Percentiles rank a stretch among this genome's conserved stretches.
These are phyloP conservation scores for Hemileccinum hortonii DNA, from an alignment of 1,284 basidiomycete genomes.

Conservation along the genomic window DNA sequence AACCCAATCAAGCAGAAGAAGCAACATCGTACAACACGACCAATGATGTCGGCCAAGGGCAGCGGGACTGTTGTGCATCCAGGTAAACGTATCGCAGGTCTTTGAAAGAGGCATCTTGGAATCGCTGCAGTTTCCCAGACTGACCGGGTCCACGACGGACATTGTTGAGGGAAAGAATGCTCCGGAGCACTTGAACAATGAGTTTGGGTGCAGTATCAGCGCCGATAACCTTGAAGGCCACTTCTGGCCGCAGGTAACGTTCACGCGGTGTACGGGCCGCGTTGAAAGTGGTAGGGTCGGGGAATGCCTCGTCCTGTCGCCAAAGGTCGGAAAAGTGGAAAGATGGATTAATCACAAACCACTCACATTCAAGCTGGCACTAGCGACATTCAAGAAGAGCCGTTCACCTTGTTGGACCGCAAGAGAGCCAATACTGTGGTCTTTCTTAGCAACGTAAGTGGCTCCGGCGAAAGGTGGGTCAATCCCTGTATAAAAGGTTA, in stretches of 20 bases:
- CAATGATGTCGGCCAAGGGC: constrained; percentile 55
- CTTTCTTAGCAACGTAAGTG: constrained; percentile 42
- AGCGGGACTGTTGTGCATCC: constrained; percentile 40
- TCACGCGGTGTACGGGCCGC: constrained; percentile 45
- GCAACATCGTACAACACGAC: constrained; percentile 41
- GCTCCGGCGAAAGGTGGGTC: constrained; percentile 47
- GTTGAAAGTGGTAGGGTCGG: constrained; percentile 49
- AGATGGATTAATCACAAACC: neutral
- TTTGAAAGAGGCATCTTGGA: constrained; percentile 32
- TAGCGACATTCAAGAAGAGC: constrained; percentile 60
- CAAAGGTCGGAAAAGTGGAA: neutral
- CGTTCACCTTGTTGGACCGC: constrained; percentile 46
- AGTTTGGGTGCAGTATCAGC: constrained; percentile 55
- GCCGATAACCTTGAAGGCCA: constrained; percentile 56
- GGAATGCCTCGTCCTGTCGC: constrained; percentile 47
- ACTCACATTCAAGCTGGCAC: constrained; percentile 55
- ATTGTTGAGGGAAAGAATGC: constrained; percentile 49
- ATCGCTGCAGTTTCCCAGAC: constrained; percentile 53
- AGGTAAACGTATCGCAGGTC: constrained; percentile 47
- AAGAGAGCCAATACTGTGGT: constrained; percentile 44
- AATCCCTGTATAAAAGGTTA: constrained; percentile 37
- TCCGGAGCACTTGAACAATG: constrained; percentile 47
- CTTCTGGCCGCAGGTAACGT: constrained; percentile 54
- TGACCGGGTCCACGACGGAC: constrained; percentile 52
- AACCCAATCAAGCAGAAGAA: constrained; percentile 15